Conservation (phyloP, 1,284 basidiomycete genomes). For the Phlebopus sp. region DNA sequence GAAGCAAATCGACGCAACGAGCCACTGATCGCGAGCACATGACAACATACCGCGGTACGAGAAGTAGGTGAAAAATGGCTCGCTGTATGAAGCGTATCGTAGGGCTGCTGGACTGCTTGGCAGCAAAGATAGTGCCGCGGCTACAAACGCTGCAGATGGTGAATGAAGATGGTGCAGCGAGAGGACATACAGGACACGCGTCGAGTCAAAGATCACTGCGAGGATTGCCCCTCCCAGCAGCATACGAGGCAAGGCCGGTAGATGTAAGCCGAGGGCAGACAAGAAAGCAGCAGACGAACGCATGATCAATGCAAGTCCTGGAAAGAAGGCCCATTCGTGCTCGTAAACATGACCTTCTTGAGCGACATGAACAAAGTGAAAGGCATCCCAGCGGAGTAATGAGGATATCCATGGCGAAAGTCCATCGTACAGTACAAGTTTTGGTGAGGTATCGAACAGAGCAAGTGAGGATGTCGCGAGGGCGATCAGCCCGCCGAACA, state of each 20-base stretch:
- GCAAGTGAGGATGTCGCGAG: conserved; percentile 33
- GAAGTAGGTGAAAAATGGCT: conserved; percentile 81
- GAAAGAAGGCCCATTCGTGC: conserved; percentile 87
- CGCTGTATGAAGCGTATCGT: conserved; percentile 72
- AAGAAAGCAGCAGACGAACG: conserved; percentile 33
- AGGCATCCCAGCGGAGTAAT: conserved; percentile 83
- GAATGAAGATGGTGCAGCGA: conserved; percentile 53
- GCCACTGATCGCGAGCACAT: conserved; percentile 49
- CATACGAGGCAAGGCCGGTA: conserved; percentile 15
- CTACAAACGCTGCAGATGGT: conserved; percentile 55
- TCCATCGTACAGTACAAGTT: conserved; percentile 25
- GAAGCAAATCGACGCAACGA: conserved; percentile 60
- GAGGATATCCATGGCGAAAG: conserved; percentile 28
- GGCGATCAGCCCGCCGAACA: conserved; percentile 20
- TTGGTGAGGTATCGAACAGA: conserved; percentile 47
- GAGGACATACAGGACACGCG: conserved; percentile 60
- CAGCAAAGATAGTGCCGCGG: conserved; percentile 70
- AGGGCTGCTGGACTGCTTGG: conserved; percentile 79
- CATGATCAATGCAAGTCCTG: conserved; percentile 63
- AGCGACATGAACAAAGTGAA: conserved; percentile 78
- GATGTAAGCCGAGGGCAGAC: conserved; percentile 11
- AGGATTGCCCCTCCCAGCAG: conserved; percentile 40
- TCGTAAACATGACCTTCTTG: conserved; percentile 70
- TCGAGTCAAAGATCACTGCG: conserved; percentile 44
- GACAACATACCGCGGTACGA: conserved; percentile 77